phyloP scores from a whole-genome alignment of 1,139 yeast genomes.

The Hanseniaspora sp. region DNA sequence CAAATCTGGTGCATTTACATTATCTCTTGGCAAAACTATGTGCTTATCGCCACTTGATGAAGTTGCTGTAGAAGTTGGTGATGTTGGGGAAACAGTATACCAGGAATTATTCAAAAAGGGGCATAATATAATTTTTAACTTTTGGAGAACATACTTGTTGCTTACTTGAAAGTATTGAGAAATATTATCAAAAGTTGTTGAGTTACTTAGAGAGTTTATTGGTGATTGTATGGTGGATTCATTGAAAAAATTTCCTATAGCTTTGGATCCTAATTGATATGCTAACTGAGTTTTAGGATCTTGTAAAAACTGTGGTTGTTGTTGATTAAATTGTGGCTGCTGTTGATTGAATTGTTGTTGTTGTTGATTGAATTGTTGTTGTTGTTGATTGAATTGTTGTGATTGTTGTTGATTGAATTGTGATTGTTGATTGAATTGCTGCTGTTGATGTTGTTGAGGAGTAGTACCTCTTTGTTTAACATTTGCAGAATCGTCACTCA shows the following conservation, averaged over 20 bases:
- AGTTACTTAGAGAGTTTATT: neutral
- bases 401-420: constrained; percentile 16
- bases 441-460: constrained; percentile 17
- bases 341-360: constrained; percentile 1
- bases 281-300: constrained; percentile 83
- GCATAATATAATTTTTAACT: constrained; percentile 61
- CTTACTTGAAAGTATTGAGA: constrained; percentile 81
- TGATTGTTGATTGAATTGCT: constrained; percentile 11
- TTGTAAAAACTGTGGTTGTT: constrained; percentile 41
- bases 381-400: constrained; percentile 1
- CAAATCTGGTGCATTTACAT: constrained; percentile 90
- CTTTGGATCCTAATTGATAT: constrained; percentile 76
- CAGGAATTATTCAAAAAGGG: constrained; percentile 82
- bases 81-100: constrained; percentile 36
- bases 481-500: constrained; percentile 18
- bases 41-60: neutral
- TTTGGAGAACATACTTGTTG: constrained; percentile 69
- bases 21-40: constrained; percentile 33
- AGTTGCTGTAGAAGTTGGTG: neutral
- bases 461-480: constrained; percentile 19
- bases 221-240: neutral
- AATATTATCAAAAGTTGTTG: constrained; percentile 20
- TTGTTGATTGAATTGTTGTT: neutral
- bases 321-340: constrained; percentile 16
- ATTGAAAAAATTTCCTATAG: constrained; percentile 39